A percentile compares a stretch with the other conserved stretches of the same genome.
Evolutionary conservation across 2,329 filamentous ascomycete species (phyloP).

Genomic region (Neopestalotiopsis clavispora): DNA sequence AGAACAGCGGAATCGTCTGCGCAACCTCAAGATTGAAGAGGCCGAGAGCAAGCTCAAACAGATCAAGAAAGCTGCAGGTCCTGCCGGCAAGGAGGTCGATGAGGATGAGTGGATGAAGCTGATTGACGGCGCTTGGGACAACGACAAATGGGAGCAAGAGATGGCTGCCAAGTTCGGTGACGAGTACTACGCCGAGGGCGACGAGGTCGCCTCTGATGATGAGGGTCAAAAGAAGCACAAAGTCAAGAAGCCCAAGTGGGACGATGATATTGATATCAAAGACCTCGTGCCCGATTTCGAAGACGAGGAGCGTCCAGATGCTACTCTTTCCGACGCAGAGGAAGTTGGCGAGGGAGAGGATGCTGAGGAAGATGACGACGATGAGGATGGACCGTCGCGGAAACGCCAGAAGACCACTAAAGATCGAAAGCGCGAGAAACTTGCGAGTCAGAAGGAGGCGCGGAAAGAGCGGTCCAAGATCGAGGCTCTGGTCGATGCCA

Average conservation of each 20-base stretch:
- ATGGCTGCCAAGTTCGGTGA: constrained; percentile 91
- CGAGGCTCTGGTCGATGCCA: constrained; percentile 83
- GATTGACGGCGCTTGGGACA: constrained; percentile 86
- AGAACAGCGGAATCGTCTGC: constrained; percentile 81
- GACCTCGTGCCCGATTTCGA: constrained; percentile 89
- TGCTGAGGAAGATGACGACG: constrained; percentile 43
- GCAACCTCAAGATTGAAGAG: constrained; percentile 89
- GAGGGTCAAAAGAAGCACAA: constrained; percentile 66
- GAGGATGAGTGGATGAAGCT: constrained; percentile 86
- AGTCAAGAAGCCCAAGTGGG: constrained; percentile 86
- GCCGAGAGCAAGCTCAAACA: constrained; percentile 84
- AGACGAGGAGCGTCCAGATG: constrained; percentile 62
- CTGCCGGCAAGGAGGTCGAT: constrained; percentile 67
- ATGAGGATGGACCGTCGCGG: constrained; percentile 47
- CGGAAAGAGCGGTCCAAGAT: constrained; percentile 82
- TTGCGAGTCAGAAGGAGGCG: constrained; percentile 70
- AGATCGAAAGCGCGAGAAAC: constrained; percentile 63
- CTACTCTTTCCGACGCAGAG: constrained; percentile 62
- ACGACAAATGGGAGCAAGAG: constrained; percentile 86
- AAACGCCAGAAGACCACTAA: constrained; percentile 66
- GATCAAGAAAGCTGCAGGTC: constrained; percentile 87
- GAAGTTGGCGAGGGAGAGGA: constrained; percentile 43
- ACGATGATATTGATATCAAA: constrained; percentile 97
- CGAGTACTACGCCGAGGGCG: constrained; percentile 82
- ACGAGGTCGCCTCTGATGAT: constrained; percentile 61